Evolutionary conservation across 2,329 filamentous ascomycete genomes (phyloP), one percentile per base, ranked within the genome.

Genomic region (Colletotrichum simmondsii): DNA sequence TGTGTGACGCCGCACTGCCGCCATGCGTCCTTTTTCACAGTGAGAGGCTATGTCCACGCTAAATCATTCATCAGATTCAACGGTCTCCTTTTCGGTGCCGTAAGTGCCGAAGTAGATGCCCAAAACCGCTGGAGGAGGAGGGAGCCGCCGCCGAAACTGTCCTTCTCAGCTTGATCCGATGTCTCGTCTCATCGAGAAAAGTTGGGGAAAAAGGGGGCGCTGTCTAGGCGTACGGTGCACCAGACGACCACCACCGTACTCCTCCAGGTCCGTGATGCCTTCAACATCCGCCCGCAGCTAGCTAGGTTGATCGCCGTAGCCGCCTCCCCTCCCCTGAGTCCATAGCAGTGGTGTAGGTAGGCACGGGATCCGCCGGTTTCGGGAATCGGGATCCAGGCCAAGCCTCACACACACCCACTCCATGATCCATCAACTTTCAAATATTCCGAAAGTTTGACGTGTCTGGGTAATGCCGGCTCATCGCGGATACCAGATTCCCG

Each of bases 261-360:
- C 16, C 8, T 58, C 22, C 35, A 28, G 52, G 59, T 26, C 37
- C n/a, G 26, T 12, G 66, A 26, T 35, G 30, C 49, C 56, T 69
- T 42, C 37, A 26, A 32, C 60, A 42, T 28, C 49, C 37, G 37
- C 37, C 32, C 32, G 11, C 14, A 6, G 46, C 70, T 22, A 6
- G 46, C 70, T 22, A 60, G 60, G 70, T 61, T 65, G 46, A 70
- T 56, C 65, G 69, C 42, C 69, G 58, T 42, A 14, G 69, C 58
- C 65, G 53, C 19, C 30, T n/a, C 30, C 14, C 14, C 52, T n/a
- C 52, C 26, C 22, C 52, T n/a, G 26, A 24, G 52, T 32, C 28
- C 49, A 35, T 37, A 11, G 32, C 32, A 35, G 32, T n/a, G 28
- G 35, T n/a, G 28, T 37, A 59, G 49, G 63, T 35, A 35, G 32